phyloP scores from a whole-genome alignment of 495 filamentous ascomycete species.

The Penicillium silybi region DNA sequence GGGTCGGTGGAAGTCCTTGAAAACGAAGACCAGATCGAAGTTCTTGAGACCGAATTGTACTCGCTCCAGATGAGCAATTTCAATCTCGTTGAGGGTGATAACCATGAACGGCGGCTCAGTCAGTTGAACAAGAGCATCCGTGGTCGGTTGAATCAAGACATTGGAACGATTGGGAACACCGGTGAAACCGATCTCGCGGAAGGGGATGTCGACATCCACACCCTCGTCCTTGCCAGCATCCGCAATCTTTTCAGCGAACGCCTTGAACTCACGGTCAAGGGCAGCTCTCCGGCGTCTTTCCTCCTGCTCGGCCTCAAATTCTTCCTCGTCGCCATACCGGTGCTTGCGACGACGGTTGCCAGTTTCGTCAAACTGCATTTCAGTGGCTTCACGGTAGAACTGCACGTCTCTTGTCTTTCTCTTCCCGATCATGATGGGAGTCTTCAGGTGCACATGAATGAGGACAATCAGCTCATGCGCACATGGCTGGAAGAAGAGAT shows the following conservation, averaged over 20 bases:
- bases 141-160: slow-evolving; percentile 91
- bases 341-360: slow-evolving; percentile 97
- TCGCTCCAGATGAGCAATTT: slow-evolving; percentile 88
- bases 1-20: slow-evolving; percentile 87
- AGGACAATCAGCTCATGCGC: slow-evolving; percentile 94
- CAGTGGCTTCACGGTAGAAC: slow-evolving; percentile 96
- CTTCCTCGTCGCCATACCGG: slow-evolving; percentile 97
- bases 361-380: slow-evolving; percentile 98
- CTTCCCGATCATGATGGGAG: slow-evolving; percentile 97
- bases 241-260: slow-evolving; percentile 94
- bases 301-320: slow-evolving; percentile 98
- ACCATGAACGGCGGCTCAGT: slow-evolving; percentile 97
- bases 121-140: slow-evolving; percentile 95
- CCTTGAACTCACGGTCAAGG: slow-evolving; percentile 92
- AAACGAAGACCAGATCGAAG: slow-evolving; percentile 96
- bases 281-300: slow-evolving; percentile 86
- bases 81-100: slow-evolving; percentile 90
- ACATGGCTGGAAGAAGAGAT: slow-evolving; percentile 98
- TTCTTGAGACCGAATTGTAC: slow-evolving; percentile 91
- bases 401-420: slow-evolving; percentile 98
- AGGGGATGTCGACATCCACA: slow-evolving; percentile 91
- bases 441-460: slow-evolving; percentile 96
- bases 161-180: slow-evolving; percentile 94
- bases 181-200: slow-evolving; percentile 93
- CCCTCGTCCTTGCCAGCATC: slow-evolving; percentile 82